Evolutionary conservation across 2,329 filamentous ascomycete species (phyloP).

Genomic region (Phaeoacremonium minimum): DNA sequence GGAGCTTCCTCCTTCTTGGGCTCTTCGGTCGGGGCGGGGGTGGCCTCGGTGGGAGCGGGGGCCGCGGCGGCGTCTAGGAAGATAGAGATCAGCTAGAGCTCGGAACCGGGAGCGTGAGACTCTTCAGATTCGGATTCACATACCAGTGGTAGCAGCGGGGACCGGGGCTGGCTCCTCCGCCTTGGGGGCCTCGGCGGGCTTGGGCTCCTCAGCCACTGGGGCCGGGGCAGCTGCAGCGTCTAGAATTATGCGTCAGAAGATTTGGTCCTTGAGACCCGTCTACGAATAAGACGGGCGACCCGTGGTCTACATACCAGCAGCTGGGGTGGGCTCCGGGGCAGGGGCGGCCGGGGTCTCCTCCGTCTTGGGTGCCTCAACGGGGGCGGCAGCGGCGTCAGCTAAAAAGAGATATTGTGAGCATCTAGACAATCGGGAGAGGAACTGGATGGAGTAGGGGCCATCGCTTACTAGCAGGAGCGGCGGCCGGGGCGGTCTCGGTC

Average conservation of each 20-base stretch:
- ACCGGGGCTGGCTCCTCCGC: conserved; percentile 16
- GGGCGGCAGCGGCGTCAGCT: conserved; percentile 14
- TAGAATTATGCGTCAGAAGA: background rate
- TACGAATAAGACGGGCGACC: background rate
- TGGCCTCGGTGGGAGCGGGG: conserved; percentile 15
- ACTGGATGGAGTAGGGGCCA: conserved; percentile 8
- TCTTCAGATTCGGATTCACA: too few species aligned
- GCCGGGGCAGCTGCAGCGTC: conserved; percentile 7
- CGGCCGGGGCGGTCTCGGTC: conserved; percentile 25
- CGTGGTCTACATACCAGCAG: background rate
- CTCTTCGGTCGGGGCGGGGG: conserved; percentile 15
- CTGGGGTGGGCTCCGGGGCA: conserved; percentile 6
- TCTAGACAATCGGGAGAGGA: conserved; percentile 10
- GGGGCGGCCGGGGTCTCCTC: conserved; percentile 13
- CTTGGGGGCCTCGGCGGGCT: conserved; percentile 11
- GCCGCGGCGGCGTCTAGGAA: too few species aligned
- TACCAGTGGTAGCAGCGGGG: conserved; percentile 19
- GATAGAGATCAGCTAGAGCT: too few species aligned
- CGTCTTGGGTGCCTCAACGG: conserved; percentile 16
- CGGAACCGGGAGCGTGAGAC: too few species aligned
- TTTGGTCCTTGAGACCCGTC: background rate
- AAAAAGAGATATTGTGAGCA: conserved; percentile 5
- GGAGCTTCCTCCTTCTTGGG: conserved; percentile 14
- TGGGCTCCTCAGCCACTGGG: conserved; percentile 18
- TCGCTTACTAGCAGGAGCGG: conserved; percentile 22